Evolutionary conservation across 352 stramenopile genomes (phyloP), one percentile per base, ranked within the genome.

Genomic region (Phytophthora agathidicida): DNA sequence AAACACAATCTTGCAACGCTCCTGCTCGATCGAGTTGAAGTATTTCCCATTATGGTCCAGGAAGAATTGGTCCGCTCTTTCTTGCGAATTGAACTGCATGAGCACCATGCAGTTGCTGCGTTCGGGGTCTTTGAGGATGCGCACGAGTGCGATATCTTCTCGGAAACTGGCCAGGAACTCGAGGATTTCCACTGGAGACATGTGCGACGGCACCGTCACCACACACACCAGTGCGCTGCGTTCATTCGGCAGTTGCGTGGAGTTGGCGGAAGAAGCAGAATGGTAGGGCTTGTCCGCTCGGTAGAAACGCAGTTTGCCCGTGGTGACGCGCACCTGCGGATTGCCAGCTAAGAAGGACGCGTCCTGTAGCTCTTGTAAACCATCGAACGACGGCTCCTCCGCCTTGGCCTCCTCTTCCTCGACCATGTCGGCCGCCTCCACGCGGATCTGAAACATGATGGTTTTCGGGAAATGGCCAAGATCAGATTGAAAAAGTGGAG

Each of bases 11-110:
- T 92, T 90, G 69, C 88, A 97, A 7, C 80, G 77, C 51, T 96
- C 85, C 32, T 88, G 86, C 73, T 97, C 88, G 36, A 97, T 95
- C 48, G 89, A 97, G 66, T 95, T 97, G 65, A 97, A 97, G 52
- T 92, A 94, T 24, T 81, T 93, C 54, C 89, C 87, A 38, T 97
- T 96, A 60, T 94, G 91, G 22, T 82, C 83, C 51, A 68, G 49
- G 36, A 91, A 96, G 52, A 96, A 96, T 62, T 91, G 81, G 38
- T 93, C 87, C 2, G 87, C 87, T 60, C 81, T 71, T 24, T 93
- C 81, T 47, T 93, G 85, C n/a, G 60, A 61, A 24, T 76, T 59
- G 62, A 94, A 96, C 52, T 94, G 87, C 59, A 96, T 77, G 33
- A 94, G 75, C 35, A 86, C 78, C 85, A 96, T 93, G 60, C 87